These are phyloP conservation scores for Triglochin maritima DNA, from an alignment of 106 monocot genomes.

Conservation along the genomic window DNA sequence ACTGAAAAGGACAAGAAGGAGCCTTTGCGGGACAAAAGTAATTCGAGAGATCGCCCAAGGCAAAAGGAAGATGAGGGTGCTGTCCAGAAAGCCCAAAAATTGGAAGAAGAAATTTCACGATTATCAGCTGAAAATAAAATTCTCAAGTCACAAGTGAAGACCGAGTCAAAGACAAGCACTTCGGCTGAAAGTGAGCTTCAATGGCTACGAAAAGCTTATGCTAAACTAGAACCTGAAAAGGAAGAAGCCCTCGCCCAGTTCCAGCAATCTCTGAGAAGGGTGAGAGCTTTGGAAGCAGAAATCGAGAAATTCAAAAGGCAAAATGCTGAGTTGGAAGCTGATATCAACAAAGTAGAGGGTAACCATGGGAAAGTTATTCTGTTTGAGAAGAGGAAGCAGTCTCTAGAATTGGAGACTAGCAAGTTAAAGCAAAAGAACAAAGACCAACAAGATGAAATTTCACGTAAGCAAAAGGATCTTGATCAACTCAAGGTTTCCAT, in stretches of 20 bases:
- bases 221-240: conserved; percentile 40
- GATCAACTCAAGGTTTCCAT: conserved; percentile 20
- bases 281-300: conserved; percentile 43
- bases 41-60: background rate
- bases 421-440: conserved; percentile 13
- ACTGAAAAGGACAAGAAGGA: conserved; percentile 6
- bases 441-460: conserved; percentile 22
- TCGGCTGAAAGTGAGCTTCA: conserved; percentile 23
- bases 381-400: conserved; percentile 31
- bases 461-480: conserved; percentile 22
- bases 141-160: conserved; percentile 30
- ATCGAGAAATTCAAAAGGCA: conserved; percentile 43
- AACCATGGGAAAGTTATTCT: no score
- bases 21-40: background rate
- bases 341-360: conserved; percentile 8
- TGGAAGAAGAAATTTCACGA: conserved; percentile 26
- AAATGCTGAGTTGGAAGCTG: conserved; percentile 42
- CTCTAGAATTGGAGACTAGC: conserved; percentile 17
- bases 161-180: conserved; percentile 12
- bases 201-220: conserved; percentile 28
- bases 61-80: conserved; percentile 1
- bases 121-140: conserved; percentile 37
- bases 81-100: background rate
- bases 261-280: conserved; percentile 31
- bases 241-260: conserved; percentile 42